Percentiles rank a stretch among this genome's conserved stretches.
phyloP scores from a whole-genome alignment of 257 asterid species.

The Nicotiana paniculata region DNA sequence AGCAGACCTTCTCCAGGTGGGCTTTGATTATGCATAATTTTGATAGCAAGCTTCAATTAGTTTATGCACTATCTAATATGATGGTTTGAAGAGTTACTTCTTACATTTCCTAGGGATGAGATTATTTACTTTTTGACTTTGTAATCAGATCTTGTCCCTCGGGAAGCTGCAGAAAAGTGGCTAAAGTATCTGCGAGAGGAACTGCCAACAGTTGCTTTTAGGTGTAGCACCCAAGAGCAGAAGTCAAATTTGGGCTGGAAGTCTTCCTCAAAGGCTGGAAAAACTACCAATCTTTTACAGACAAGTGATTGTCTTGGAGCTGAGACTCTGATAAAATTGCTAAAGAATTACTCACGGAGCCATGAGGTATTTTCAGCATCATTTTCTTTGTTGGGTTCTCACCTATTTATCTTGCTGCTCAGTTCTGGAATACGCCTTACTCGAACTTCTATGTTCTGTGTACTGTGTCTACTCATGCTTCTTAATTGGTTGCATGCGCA shows the following conservation, averaged over 20 bases:
- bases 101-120: neutral
- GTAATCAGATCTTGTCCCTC: conserved; percentile 82
- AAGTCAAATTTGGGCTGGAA: conserved; percentile 93
- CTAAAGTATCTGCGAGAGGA: conserved; percentile 92
- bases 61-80: neutral
- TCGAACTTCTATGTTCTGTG: neutral
- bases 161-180: conserved; percentile 93
- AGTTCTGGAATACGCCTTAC: neutral
- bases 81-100: neutral
- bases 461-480: neutral
- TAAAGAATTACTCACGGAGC: conserved; percentile 77
- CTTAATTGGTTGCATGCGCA: neutral
- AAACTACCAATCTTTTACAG: conserved; percentile 45
- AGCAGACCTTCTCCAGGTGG: neutral
- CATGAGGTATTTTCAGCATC: conserved; percentile 39
- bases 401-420: neutral
- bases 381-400: neutral
- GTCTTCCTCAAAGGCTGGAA: conserved; percentile 49
- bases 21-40: too few relatives aligned
- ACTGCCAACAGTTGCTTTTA: conserved; percentile 86
- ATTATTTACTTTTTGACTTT: neutral
- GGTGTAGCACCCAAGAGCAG: conserved; percentile 95
- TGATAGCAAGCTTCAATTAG: neutral
- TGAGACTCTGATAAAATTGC: conserved; percentile 68
- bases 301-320: conserved; percentile 97